Conservation (phyloP, 2,329 filamentous ascomycete species). For the Hymenoscyphus fraxineus region DNA sequence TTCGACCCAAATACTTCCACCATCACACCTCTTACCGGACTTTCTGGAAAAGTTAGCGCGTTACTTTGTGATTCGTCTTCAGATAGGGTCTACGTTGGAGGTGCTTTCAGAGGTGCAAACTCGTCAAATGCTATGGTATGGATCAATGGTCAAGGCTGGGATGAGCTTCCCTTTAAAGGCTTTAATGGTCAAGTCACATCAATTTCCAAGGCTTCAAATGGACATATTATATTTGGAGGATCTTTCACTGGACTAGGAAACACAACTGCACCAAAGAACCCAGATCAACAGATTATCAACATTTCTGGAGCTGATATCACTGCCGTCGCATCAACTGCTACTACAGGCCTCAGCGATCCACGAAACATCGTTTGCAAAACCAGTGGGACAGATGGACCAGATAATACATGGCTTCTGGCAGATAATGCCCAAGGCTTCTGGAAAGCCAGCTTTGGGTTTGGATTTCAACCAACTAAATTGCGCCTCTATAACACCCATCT, state of each 20-base stretch:
- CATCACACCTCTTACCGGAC: conserved; percentile 71
- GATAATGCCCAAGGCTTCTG: conserved; percentile 76
- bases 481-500: conserved; percentile 83
- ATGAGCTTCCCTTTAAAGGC: conserved; percentile 81
- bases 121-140: conserved; percentile 89
- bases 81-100: conserved; percentile 85
- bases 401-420: conserved; percentile 77
- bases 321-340: conserved; percentile 58
- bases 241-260: conserved; percentile 87
- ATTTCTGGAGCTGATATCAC: conserved; percentile 73
- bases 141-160: conserved; percentile 65
- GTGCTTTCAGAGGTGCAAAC: conserved; percentile 73
- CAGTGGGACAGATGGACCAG: conserved; percentile 60
- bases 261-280: conserved; percentile 61
- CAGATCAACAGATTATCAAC: conserved; percentile 78
- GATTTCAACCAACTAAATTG: conserved; percentile 81
- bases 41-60: conserved; percentile 78
- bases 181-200: conserved; percentile 91
- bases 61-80: conserved; percentile 76
- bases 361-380: conserved; percentile 79
- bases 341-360: conserved; percentile 67
- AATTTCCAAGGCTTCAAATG: conserved; percentile 74
- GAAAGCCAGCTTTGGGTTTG: conserved; percentile 78
- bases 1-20: conserved; percentile 70
- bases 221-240: conserved; percentile 88